Evolutionary conservation across 1,284 basidiomycete genomes (phyloP), one percentile per base, ranked within the genome.

Genomic region (Malassezia sympodialis): DNA sequence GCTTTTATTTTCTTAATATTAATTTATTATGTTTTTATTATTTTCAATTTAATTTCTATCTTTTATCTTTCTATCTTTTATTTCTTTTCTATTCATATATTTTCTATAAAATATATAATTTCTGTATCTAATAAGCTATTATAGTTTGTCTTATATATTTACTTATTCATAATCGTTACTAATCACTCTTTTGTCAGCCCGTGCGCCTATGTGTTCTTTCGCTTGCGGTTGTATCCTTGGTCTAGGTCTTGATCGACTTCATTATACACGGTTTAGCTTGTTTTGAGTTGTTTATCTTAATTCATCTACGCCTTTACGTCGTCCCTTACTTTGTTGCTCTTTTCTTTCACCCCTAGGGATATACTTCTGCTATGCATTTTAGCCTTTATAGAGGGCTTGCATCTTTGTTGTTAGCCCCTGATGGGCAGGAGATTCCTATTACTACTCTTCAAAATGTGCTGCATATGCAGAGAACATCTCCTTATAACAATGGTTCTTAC

Each of bases 341-440:
- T 21, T n/a, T 24, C 3, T n/a, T 3, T 17, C 26, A 12, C n/a
- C 6, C 5, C 12, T 26, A 1, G 14, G 15, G 3, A 45, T n/a
- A 17, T 19, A 19, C 30, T 32, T 23, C 19, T 32, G 14, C 27
- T 7, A 57, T 57, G 55, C 40, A 42, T 21, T 51, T 39, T 7
- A 40, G 42, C 26, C 40, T 42, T 8, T 57, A 48, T 27, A 34
- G 50, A 14, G 55, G 55, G 17, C 24, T 57, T 8, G 45, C 55
- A 27, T 34, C 55, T 3, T 27, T 57, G 21, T 24, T 57, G 34
- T 43, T 37, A 10, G 41, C 49, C 27, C 55, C 55, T 2, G 44
- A 52, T 49, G 50, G 50, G 11, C 40, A n/a, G 8, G 49, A 51
- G n/a, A 40, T 57, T 27, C n/a, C 48, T 12, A 30, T 56, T 12